phyloP scores from a whole-genome alignment of 345 rosid genomes.

The Brassica napus region Da-Ae NC_063442.1:16337001-16337500 shows the following conservation, averaged over 20 bases:
- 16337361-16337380: constrained; percentile 6
- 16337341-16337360: neutral
- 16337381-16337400: constrained; percentile 24
- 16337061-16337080: neutral
- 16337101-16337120: constrained; percentile 20
- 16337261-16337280: constrained; percentile 17
- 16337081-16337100: constrained; percentile 10
- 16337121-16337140: neutral
- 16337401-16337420: constrained; percentile 26
- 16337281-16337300: neutral
- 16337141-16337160: constrained; percentile 2
- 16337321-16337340: constrained; percentile 1
- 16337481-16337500: neutral
- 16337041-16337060: neutral
- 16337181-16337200: constrained; percentile 10
- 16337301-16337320: neutral
- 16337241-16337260: constrained; percentile 11
- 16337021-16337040: neutral
- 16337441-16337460: neutral
- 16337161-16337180: constrained; percentile 29
- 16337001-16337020: neutral
- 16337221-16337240: neutral
- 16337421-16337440: constrained; percentile 13
- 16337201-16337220: constrained; percentile 28
- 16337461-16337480: constrained; percentile 4